Conservation (phyloP, 768 basidiomycete genomes). For the Tephrocybe sp. region DNA sequence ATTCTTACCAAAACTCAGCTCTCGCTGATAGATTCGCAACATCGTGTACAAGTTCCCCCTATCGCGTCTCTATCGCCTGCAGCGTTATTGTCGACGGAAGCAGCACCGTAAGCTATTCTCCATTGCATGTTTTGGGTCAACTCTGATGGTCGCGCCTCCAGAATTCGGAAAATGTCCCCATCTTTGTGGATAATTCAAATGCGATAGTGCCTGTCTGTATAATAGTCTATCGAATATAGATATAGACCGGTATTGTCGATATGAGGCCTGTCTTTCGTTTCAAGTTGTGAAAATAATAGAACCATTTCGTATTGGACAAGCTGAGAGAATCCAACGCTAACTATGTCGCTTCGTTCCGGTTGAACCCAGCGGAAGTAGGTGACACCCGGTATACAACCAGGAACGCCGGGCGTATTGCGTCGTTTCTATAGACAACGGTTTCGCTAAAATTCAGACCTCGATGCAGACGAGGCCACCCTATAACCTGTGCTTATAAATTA, state of each 20-base stretch:
- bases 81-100: slow-evolving; percentile 44
- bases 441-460: slow-evolving; percentile 14
- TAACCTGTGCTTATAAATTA: slow-evolving; percentile 1
- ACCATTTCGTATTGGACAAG: no score
- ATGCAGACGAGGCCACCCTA: neutral
- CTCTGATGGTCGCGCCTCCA: slow-evolving; percentile 24
- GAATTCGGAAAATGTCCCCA: slow-evolving; percentile 46
- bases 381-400: slow-evolving; percentile 13
- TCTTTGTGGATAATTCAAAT: slow-evolving; percentile 54
- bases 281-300: no score
- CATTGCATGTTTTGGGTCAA: slow-evolving; percentile 1
- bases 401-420: slow-evolving; percentile 20
- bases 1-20: slow-evolving; percentile 60
- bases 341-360: no score
- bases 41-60: slow-evolving; percentile 66
- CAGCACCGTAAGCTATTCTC: slow-evolving; percentile 10
- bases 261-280: no score
- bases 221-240: slow-evolving; percentile 51
- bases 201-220: slow-evolving; percentile 60
- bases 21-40: slow-evolving; percentile 61
- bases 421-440: slow-evolving; percentile 20
- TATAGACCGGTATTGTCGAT: neutral
- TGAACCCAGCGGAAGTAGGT: no score
- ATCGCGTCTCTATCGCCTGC: slow-evolving; percentile 64
- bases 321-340: no score